Base-by-base conservation (phyloP, 495 filamentous ascomycete genomes). In the Xylaria sp. region DNA sequence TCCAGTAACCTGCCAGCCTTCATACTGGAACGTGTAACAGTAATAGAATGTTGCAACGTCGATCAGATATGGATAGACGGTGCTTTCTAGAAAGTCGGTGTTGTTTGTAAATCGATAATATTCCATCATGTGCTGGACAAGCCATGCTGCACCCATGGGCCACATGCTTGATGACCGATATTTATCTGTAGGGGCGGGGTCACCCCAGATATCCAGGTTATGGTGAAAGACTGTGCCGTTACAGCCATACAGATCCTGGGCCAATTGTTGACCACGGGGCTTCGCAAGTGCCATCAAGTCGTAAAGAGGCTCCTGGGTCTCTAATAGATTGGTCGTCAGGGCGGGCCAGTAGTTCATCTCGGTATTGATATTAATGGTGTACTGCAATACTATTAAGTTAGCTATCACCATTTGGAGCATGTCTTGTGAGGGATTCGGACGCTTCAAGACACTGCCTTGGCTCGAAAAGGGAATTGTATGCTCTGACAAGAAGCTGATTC, bases 311-410 rank as follows among this genome's bases (percentile, higher is more conserved):
- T 72, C 37, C 14, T 77, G 61, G 2, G 72, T 77, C 55, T 84
- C 82, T 21, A 74, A 64, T 5, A 82, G 74, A 68, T 88, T 88
- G 33, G 81, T 86, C 21, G 80, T 59, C 57, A 82, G 77, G 19
- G 84, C 81, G 3, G 80, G 82, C 87, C 86, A 89, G 75, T 89
- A 89, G 78, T 89, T 90, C 87, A 90, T 90, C 76, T 89, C 80
- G 0, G 83, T 80, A 64, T 90, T 90, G 78, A 88, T 85, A 70
- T 89, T 90, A 62, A 86, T 86, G 5, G 87, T 89, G 73, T 83
- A 89, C 63, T 55, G 14, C 5, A 19, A 31, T 17, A 55, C 52
- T 15, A 11, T 11, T 11, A 5, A 55, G 26, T 55, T 4, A 55
- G 52, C 31, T 31, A 55, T 55, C 52, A 26, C 24, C 29, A 17